Base-by-base conservation (phyloP, 176 grass and related monocot species). In the Calamus simplicifolius region DNA sequence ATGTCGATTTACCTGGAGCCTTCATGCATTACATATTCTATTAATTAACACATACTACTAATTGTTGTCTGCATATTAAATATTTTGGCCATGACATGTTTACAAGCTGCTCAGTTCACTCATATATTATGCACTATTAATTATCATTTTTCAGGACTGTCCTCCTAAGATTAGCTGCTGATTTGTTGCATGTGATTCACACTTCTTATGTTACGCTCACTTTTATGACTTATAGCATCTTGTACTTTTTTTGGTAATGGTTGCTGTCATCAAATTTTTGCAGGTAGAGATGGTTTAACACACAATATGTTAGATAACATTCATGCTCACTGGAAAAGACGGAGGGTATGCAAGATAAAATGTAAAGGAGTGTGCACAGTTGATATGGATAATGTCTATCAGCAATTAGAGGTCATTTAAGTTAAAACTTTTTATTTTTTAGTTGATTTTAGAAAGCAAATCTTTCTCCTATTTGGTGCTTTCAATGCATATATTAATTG, bases 251-350 rank as follows among this genome's bases (percentile, higher is more conserved):
- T 43, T 43, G 12, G 35, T 43, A 12, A 43, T 72, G 58, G 26
- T 38, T 25, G 61, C 19, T 54, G 19, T 59, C 38, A 10, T 13
- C 57, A 28, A 58, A 3, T 71, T 48, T 72, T 56, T 89, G 52
- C 68, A 95, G 90, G 91, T 25, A 90, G 91, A 72, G 86, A 96
- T 49, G 91, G 86, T 70, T 73, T 96, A 56, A 96, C 86, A 27
- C 86, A 96, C 60, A 90, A 96, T 70, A 96, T 96, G 91, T 72
- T 96, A 59, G 91, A 90, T 52, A 96, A 90, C 74, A 90, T 90
- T 60, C 91, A 96, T 68, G 57, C 86, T 27, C 91, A 79, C 49
- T 96, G 91, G 86, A 96, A 96, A 77, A 87, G 91, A 63, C 79
- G 85, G 72, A 82, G 91, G 66, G 86, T 96, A 69, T 96, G 91